A percentile compares a stretch with the other conserved stretches of the same genome.
Evolutionary conservation across 768 basidiomycete genomes (phyloP).

Genomic region (Leccinum subgranulosum): DNA sequence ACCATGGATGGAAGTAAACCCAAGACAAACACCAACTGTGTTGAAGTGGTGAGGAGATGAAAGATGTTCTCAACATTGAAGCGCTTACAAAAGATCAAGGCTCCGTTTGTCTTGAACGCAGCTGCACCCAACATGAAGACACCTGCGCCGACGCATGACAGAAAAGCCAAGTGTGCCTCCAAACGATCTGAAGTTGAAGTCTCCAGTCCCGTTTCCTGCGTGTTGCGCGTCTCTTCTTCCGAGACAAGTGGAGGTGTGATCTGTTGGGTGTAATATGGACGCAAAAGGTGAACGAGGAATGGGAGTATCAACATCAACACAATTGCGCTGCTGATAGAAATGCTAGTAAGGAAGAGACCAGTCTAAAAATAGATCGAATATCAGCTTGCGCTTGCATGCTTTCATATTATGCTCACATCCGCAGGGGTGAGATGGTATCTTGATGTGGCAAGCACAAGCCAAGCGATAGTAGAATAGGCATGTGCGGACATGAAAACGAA

Average conservation of each 20-base stretch:
- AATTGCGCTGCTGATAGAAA: slow-evolving; percentile 16
- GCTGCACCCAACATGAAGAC: slow-evolving; percentile 14
- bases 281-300: slow-evolving; percentile 21
- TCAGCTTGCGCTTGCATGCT: not conserved
- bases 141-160: slow-evolving; percentile 15
- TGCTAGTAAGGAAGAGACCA: slow-evolving; percentile 23
- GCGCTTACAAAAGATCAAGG: slow-evolving; percentile 15
- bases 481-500: slow-evolving; percentile 19
- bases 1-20: slow-evolving; percentile 11
- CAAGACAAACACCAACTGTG: slow-evolving; percentile 18
- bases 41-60: not conserved
- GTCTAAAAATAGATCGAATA: slow-evolving; percentile 14
- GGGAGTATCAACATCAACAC: slow-evolving; percentile 22
- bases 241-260: not conserved
- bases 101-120: slow-evolving; percentile 3
- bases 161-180: slow-evolving; percentile 28
- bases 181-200: slow-evolving; percentile 28
- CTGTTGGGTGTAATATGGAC: slow-evolving; percentile 22
- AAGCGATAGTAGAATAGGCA: slow-evolving; percentile 11
- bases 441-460: slow-evolving; percentile 26
- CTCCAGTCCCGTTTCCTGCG: not conserved
- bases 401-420: slow-evolving; percentile 13
- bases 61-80: not conserved
- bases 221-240: not conserved
- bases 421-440: slow-evolving; percentile 27